A percentile compares a stretch with the other conserved stretches of the same genome.
Evolutionary conservation across 2,329 filamentous ascomycete species (phyloP).

Genomic region (Paecilomyces sp.): DNA sequence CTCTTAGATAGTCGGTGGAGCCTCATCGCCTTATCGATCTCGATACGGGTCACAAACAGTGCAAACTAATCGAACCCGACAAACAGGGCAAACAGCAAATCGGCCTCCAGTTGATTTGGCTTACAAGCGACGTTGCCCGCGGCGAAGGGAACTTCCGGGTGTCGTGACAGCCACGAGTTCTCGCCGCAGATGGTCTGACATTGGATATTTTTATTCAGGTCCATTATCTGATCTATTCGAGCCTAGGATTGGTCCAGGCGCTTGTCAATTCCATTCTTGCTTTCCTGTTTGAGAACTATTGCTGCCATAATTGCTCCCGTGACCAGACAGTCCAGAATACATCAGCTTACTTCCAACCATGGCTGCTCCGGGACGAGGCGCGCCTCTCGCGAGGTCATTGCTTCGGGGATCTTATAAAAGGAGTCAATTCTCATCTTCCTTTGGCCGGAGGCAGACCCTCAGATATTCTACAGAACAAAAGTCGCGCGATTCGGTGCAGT

Average conservation of each 20-base stretch:
- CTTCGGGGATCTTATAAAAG: constrained; percentile 16
- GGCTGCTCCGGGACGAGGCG: constrained; percentile 24
- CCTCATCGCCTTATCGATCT: not conserved
- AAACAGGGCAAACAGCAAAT: constrained; percentile 9
- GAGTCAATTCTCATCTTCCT: constrained; percentile 12
- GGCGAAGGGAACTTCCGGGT: not conserved
- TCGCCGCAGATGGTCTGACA: not conserved
- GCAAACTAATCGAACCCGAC: not conserved
- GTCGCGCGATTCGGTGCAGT: constrained; percentile 15
- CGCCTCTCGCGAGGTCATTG: constrained; percentile 27
- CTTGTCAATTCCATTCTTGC: not conserved
- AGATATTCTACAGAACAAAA: constrained; percentile 19
- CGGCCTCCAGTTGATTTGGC: not conserved
- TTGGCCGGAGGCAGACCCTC: constrained; percentile 13
- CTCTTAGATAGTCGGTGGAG: not conserved
- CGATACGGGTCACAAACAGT: constrained; percentile 3
- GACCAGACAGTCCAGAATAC: not conserved
- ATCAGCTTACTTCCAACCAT: constrained; percentile 11
- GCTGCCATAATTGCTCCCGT: not conserved
- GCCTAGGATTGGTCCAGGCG: not conserved
- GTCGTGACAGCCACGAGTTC: not conserved
- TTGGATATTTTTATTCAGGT: not conserved
- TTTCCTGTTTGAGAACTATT: not conserved
- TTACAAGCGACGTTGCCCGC: not conserved
- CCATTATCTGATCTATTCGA: not conserved